phyloP scores from a whole-genome alignment of 2,329 filamentous ascomycete genomes.

The Bipolaris bicolor region DNA sequence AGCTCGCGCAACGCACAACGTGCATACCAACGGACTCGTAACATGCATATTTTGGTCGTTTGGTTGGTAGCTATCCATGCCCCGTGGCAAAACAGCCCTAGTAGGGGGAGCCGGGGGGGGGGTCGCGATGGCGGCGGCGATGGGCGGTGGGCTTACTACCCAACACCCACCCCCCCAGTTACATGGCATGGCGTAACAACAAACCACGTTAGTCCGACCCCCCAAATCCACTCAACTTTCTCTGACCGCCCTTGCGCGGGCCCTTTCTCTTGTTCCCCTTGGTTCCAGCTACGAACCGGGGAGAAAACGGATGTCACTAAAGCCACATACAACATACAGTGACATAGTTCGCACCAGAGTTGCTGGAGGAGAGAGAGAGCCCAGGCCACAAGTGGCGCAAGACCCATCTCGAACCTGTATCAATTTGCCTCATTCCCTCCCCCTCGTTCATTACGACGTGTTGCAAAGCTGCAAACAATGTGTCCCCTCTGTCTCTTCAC shows the following conservation, averaged over 20 bases:
- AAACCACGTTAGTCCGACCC: too few species aligned
- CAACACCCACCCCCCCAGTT: not conserved
- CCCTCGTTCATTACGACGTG: too few species aligned
- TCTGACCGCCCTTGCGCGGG: not conserved
- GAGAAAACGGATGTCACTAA: not conserved
- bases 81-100: not conserved
- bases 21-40: too few species aligned
- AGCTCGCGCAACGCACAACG: too few species aligned
- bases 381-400: too few species aligned
- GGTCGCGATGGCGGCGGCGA: too few species aligned
- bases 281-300: not conserved
- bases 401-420: too few species aligned
- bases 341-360: too few species aligned
- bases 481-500: not conserved
- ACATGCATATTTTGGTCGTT: not conserved
- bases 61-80: conserved; percentile 2
- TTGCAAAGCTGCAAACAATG: too few species aligned
- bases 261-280: not conserved
- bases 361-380: too few species aligned
- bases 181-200: not conserved
- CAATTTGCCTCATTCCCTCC: not conserved
- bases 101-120: too few species aligned
- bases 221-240: too few species aligned
- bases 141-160: not conserved
- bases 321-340: not conserved